phyloP scores from a whole-genome alignment of 495 filamentous ascomycete species.

The Cladorrhinum samala region DNA sequence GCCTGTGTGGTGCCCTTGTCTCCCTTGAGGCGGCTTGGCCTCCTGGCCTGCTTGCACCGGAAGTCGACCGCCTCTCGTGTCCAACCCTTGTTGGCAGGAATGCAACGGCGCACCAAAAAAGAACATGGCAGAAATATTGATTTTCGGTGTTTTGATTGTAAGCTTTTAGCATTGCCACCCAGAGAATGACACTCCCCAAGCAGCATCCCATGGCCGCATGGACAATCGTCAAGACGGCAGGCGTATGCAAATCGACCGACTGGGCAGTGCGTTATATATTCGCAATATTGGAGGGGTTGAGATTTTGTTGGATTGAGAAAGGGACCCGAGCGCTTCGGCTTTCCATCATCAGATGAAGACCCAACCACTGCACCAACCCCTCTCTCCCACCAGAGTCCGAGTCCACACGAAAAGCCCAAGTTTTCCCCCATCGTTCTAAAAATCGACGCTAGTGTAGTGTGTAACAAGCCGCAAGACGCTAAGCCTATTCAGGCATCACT shows the following conservation, averaged over 20 bases:
- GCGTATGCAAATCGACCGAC: too few species aligned
- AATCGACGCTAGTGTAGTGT: too few species aligned
- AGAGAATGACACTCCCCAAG: too few species aligned
- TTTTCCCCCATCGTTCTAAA: too few species aligned
- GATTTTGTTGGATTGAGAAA: too few species aligned
- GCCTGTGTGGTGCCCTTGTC: neutral
- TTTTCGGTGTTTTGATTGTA: too few species aligned
- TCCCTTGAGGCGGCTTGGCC: too few species aligned
- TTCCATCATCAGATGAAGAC: neutral
- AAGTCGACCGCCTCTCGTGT: neutral
- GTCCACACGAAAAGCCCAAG: neutral
- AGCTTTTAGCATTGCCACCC: neutral
- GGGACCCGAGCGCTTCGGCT: too few species aligned
- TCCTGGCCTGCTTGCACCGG: too few species aligned
- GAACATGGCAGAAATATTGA: neutral
- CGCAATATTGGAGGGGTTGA: neutral
- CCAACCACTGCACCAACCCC: neutral
- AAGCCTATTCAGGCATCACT: neutral
- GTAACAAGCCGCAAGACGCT: too few species aligned
- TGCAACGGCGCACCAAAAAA: neutral
- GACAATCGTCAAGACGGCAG: neutral
- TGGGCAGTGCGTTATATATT: neutral
- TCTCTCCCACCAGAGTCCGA: neutral
- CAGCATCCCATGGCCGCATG: neutral
- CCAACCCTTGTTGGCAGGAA: neutral